Evolutionary conservation across 73 alveolate genomes (phyloP).

Genomic region (Uronychia setigera): DNA sequence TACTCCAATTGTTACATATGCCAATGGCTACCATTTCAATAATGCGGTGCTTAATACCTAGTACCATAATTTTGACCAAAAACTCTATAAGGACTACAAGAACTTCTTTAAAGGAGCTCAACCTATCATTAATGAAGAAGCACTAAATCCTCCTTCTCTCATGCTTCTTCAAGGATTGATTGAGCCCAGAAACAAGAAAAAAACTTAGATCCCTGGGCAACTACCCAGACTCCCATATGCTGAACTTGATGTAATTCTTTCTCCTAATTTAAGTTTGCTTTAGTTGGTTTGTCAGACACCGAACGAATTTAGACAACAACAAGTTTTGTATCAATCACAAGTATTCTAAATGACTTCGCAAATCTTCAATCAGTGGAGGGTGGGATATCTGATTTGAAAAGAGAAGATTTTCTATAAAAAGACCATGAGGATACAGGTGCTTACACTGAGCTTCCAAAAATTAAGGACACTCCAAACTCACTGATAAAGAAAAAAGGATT

Average conservation of each 20-base stretch:
- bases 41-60: constrained; percentile 8
- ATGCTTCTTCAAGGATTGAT: constrained; percentile 10
- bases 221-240: neutral
- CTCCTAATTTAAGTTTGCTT: neutral
- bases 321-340: neutral
- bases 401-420: no score
- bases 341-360: no score
- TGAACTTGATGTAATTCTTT: neutral
- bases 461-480: no score
- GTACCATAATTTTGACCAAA: constrained; percentile 10
- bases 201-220: neutral
- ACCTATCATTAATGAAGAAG: constrained; percentile 41
- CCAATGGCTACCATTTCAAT: constrained; percentile 48
- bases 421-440: no score
- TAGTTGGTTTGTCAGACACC: neutral
- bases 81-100: constrained; percentile 5
- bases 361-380: no score
- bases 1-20: constrained; percentile 12
- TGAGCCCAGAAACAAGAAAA: neutral
- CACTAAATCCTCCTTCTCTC: constrained; percentile 30
- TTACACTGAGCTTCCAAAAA: no score
- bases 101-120: constrained; percentile 16
- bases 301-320: neutral
- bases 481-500: no score
- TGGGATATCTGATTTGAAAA: no score